Conservation (phyloP, 225 moss, liverwort and hornwort genomes). For the Sphagnum contortum region DNA sequence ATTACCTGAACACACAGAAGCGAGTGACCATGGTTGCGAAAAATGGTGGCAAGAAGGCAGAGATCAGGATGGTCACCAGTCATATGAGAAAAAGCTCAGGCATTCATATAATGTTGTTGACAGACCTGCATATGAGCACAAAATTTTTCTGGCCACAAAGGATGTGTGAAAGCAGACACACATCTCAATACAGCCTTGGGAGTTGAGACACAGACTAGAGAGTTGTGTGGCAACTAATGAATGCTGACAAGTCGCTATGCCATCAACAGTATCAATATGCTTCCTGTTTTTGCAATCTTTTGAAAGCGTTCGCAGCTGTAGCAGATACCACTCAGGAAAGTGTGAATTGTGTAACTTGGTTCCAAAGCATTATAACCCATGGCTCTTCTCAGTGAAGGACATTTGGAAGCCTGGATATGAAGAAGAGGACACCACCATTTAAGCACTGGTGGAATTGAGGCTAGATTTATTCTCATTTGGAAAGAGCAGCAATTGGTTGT, state of each 20-base stretch:
- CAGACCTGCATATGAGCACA: constrained; percentile 59
- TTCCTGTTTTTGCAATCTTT: constrained; percentile 68
- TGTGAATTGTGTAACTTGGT: too few relatives aligned
- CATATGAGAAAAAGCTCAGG: constrained; percentile 79
- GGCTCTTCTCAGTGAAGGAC: too few relatives aligned
- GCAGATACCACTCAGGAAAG: too few relatives aligned
- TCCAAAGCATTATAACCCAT: too few relatives aligned
- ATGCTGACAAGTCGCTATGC: constrained; percentile 86
- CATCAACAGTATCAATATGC: constrained; percentile 62
- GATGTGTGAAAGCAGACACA: constrained; percentile 61
- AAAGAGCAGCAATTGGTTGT: constrained; percentile 78
- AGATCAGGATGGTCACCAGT: constrained; percentile 47
- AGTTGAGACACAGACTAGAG: constrained; percentile 6
- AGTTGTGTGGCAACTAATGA: constrained; percentile 28
- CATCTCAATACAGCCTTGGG: constrained; percentile 16
- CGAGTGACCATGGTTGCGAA: constrained; percentile 71
- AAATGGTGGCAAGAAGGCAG: constrained; percentile 75
- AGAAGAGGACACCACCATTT: constrained; percentile 40
- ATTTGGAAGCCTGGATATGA: too few relatives aligned
- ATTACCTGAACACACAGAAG: constrained; percentile 60
- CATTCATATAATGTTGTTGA: constrained; percentile 62
- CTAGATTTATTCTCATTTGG: constrained; percentile 85
- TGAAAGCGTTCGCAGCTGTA: constrained; percentile 46
- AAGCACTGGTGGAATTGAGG: constrained; percentile 76
- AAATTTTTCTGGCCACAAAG: constrained; percentile 46